These are phyloP conservation scores for Acacia acuminata DNA, from an alignment of 306 rosid genomes.

Conservation along the genomic window DNA sequence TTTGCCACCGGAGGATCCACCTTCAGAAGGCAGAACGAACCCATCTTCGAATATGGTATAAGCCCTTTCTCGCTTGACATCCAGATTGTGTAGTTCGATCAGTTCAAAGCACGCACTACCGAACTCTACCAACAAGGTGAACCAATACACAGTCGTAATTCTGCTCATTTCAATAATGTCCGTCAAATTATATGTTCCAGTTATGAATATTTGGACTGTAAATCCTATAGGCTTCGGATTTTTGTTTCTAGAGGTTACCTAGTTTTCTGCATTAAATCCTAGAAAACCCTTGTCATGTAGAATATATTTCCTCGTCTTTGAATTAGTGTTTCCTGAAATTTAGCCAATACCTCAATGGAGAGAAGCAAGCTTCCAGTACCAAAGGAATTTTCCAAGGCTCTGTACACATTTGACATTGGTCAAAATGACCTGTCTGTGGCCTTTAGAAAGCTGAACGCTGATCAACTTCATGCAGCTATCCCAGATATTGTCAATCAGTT, in stretches of 20 bases:
- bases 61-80: conserved; percentile 89
- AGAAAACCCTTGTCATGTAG: not conserved
- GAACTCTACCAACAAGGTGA: conserved; percentile 75
- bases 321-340: conserved; percentile 23
- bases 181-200: not conserved
- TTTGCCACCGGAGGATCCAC: conserved; percentile 97
- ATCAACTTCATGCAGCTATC: conserved; percentile 63
- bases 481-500: conserved; percentile 79
- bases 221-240: not conserved
- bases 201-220: not conserved
- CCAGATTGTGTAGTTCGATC: conserved; percentile 63
- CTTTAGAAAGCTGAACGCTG: conserved; percentile 61
- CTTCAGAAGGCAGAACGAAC: conserved; percentile 76
- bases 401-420: conserved; percentile 87
- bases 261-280: not conserved
- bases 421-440: conserved; percentile 90
- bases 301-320: not conserved
- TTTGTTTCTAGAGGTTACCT: not conserved
- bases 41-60: conserved; percentile 76
- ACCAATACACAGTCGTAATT: not conserved
- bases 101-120: conserved; percentile 66
- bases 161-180: not conserved
- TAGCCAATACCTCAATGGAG: conserved; percentile 55
- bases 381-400: conserved; percentile 78
- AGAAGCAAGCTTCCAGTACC: conserved; percentile 71